Conservation (phyloP, 139 green algal species). For the Haematococcus lacustris region DNA sequence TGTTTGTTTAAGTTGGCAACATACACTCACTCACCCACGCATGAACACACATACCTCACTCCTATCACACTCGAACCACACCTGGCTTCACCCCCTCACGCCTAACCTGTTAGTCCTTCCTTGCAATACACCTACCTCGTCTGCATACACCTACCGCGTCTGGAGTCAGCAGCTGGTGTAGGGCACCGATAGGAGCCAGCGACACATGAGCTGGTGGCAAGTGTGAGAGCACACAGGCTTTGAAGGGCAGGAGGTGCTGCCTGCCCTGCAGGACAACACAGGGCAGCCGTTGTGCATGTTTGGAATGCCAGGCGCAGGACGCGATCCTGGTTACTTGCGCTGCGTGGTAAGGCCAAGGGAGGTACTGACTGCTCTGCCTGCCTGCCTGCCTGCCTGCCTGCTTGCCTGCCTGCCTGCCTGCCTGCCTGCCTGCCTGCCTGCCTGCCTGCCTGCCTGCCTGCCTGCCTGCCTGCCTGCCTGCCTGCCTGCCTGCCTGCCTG, state of each 20-base stretch:
- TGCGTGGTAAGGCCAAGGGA: constrained; percentile 30
- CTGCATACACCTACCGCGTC: not conserved
- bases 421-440: too few species aligned
- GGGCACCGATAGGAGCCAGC: not conserved
- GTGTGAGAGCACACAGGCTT: not conserved
- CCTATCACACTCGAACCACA: too few species aligned
- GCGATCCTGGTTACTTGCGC: constrained; percentile 27
- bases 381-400: too few species aligned
- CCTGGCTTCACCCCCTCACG: not conserved
- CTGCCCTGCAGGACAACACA: constrained; percentile 5
- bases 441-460: too few species aligned
- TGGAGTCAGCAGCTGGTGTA: not conserved
- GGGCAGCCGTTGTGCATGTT: constrained; percentile 14
- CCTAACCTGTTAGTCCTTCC: not conserved
- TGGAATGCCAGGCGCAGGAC: constrained; percentile 1
- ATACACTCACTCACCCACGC: too few species aligned
- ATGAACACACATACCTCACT: too few species aligned
- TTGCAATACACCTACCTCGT: not conserved
- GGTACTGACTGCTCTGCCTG: too few species aligned
- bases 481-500: too few species aligned
- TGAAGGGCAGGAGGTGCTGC: not conserved
- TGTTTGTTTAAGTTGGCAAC: too few species aligned
- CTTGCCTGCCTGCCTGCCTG: too few species aligned
- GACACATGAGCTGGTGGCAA: not conserved
- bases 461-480: too few species aligned